A percentile compares a stretch with the other conserved stretches of the same genome.
phyloP scores from a whole-genome alignment of 768 basidiomycete species.

The Chiua virens region DNA sequence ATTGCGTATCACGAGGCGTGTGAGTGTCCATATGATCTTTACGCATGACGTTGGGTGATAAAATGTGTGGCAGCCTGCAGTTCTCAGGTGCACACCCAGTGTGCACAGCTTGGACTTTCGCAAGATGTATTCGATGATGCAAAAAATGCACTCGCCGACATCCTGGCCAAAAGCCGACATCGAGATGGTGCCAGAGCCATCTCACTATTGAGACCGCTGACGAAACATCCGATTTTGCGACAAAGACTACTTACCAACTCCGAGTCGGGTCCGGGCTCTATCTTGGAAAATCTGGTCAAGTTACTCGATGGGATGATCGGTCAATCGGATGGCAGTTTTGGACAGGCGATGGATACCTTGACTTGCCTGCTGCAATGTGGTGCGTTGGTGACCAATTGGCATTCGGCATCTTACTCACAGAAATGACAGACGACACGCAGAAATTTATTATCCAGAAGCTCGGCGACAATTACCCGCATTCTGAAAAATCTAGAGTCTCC shows the following conservation, averaged over 20 bases:
- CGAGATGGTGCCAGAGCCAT: slow-evolving; percentile 1
- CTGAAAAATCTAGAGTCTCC: slow-evolving; percentile 1
- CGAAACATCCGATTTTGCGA: slow-evolving; percentile 12
- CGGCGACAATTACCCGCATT: not conserved
- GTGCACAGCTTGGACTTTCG: not conserved
- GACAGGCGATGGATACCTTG: slow-evolving; percentile 19
- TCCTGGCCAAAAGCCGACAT: slow-evolving; percentile 9
- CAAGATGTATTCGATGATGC: slow-evolving; percentile 8
- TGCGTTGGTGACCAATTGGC: not conserved
- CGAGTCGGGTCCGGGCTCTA: too few species aligned
- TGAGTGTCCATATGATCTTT: not conserved
- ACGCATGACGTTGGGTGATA: not conserved
- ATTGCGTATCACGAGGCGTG: slow-evolving; percentile 18
- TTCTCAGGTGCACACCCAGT: not conserved
- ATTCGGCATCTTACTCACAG: not conserved
- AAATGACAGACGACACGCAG: slow-evolving; percentile 7
- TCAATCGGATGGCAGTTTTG: slow-evolving; percentile 3
- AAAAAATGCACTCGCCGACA: not conserved
- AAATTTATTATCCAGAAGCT: slow-evolving; percentile 4
- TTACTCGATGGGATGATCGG: slow-evolving; percentile 10
- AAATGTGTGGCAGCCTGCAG: slow-evolving; percentile 2
- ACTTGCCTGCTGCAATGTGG: slow-evolving; percentile 10
- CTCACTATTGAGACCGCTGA: not conserved
- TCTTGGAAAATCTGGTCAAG: slow-evolving; percentile 5
- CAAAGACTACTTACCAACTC: slow-evolving; percentile 6